Evolutionary conservation across 1,284 basidiomycete genomes (phyloP), one percentile per base, ranked within the genome.

Genomic region (Fistulina hepatica): DNA sequence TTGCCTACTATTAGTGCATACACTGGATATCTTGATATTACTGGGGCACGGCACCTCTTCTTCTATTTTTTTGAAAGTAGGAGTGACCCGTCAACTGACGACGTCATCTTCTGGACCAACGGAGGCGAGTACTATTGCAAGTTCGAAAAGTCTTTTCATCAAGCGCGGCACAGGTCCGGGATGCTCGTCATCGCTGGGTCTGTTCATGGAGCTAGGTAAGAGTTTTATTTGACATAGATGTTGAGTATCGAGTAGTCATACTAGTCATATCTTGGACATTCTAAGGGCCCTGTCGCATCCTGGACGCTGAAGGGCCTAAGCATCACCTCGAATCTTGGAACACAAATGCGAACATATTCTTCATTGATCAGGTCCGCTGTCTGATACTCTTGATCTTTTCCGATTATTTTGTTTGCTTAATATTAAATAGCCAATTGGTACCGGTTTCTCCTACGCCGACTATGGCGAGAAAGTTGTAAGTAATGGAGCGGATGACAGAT

Each of bases 41-140:
- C 28, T 8, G 67, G 75, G 44, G 76, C 80, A 5, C 69, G 77
- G 32, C 79, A 81, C 46, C 55, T 89, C 21, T 90, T 88, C 63
- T 90, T 86, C 65, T 85, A 84, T 64, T 90, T 89, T 55, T 90
- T 91, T 58, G 84, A 90, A 57, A 81, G 76, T 38, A 63, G 85
- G 39, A 69, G 59, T 41, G 63, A 81, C 44, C 82, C 82, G 2
- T 63, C 67, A 21, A 71, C 60, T 28, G 78, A 83, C 48, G 76
- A 79, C 42, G 66, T 83, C 5, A 65, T 80, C 21, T 67, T 78
- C 42, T 81, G 76, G 76, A 77, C 74, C 3, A 72, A 74, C 45
- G 76, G 75, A 44, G 76, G 73, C 60, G 26, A 16, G 57, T 48
- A 44, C 47, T 19, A 37, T 34, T 43, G 40, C 31, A 16, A 22